phyloP scores from a whole-genome alignment of 2,329 filamentous ascomycete genomes.

The Fusarium pseudograminearum region DNA sequence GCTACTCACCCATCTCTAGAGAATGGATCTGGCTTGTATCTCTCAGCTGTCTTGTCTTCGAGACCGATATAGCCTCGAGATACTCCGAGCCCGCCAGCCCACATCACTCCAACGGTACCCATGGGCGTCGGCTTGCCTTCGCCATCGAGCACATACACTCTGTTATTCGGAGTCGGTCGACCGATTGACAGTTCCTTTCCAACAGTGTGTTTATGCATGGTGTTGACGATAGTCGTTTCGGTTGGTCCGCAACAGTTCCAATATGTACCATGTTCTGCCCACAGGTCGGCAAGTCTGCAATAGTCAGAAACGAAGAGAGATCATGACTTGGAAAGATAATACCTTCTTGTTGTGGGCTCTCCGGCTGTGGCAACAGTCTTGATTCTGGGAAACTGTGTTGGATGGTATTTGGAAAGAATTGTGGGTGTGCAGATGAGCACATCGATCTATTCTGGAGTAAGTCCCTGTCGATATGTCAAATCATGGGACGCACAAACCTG shows the following conservation, averaged over 20 bases:
- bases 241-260: constrained; percentile 71
- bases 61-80: constrained; percentile 68
- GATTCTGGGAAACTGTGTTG: constrained; percentile 62
- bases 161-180: constrained; percentile 61
- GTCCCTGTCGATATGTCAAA: not conserved
- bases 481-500: constrained; percentile 53
- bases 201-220: constrained; percentile 62
- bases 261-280: constrained; percentile 62
- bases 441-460: constrained; percentile 55
- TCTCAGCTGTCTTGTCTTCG: constrained; percentile 61
- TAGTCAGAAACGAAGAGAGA: constrained; percentile 19
- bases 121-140: constrained; percentile 57
- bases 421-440: constrained; percentile 68
- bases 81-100: constrained; percentile 67
- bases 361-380: constrained; percentile 67
- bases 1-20: constrained; percentile 60
- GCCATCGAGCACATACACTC: constrained; percentile 65
- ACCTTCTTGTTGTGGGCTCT: constrained; percentile 63
- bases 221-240: constrained; percentile 71
- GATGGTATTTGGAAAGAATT: constrained; percentile 63
- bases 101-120: constrained; percentile 64
- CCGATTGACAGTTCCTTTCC: constrained; percentile 65
- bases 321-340: constrained; percentile 20
- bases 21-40: constrained; percentile 65
- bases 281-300: constrained; percentile 64